Evolutionary conservation across 2,329 filamentous ascomycete species (phyloP).

Genomic region (Sclerotinia spermophila): DNA sequence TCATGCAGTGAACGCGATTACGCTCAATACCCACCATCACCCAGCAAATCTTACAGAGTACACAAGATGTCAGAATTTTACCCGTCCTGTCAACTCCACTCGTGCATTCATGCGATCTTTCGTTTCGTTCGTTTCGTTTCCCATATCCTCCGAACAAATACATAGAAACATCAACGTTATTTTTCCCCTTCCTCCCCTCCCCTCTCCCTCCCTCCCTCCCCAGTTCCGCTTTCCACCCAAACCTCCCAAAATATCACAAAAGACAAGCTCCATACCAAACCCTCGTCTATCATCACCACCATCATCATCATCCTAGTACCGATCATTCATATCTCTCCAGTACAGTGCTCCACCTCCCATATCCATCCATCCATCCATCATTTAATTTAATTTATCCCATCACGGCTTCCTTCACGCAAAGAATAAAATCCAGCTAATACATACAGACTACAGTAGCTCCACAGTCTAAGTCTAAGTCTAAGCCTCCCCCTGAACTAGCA

Average conservation of each 20-base stretch:
- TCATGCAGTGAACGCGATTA: background rate
- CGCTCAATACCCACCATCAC: background rate
- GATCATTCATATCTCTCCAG: background rate
- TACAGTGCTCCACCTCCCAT: background rate
- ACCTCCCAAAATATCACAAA: background rate
- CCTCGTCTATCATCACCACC: background rate
- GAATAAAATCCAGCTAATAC: background rate
- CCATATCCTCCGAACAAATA: background rate
- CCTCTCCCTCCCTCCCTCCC: background rate
- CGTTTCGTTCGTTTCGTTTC: background rate
- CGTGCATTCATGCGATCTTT: background rate
- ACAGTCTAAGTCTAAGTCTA: constrained; percentile 13
- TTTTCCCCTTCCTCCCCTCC: background rate
- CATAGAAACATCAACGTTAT: background rate
- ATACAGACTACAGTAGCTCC: too few species aligned
- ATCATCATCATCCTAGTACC: constrained; percentile 4
- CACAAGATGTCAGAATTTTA: background rate
- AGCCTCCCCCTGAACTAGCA: constrained; percentile 9
- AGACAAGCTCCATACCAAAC: background rate
- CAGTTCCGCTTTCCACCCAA: background rate
- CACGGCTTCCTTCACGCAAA: too few species aligned
- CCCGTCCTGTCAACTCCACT: background rate
- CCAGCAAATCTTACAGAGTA: background rate
- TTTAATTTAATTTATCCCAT: too few species aligned
- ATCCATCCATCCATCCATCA: background rate